Evolutionary conservation across 768 basidiomycete genomes (phyloP), one percentile per base, ranked within the genome.

Genomic region (Krasilnikovozyma curviuscula): DNA sequence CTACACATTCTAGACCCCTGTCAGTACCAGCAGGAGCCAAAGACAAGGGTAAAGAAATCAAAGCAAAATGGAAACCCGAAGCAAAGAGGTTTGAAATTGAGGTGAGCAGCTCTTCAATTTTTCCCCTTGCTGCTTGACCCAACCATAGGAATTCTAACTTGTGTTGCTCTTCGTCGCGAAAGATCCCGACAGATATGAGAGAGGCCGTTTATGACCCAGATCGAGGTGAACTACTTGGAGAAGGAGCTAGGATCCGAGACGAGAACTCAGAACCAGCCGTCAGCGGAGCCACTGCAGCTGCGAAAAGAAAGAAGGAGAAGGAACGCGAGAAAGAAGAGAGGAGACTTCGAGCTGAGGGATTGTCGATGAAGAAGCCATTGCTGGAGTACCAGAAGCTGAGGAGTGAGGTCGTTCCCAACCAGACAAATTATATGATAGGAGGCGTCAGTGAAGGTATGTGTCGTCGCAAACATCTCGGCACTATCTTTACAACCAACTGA

Each of bases 341-440:
- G 56, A 58, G 21, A 55, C 53, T 8, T 64, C 61, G 63, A 62
- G 63, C 16, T 57, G 57, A 28, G 59, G 60, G 54, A 54, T 56
- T 40, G 10, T 21, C 45, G 9, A 34, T 23, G 27, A 30, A 16
- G 18, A 37, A 35, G 33, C 23, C 32, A 21, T 37, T 23, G 13
- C 23, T 47, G 13, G 28, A 49, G 48, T 12, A 18, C 19, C 25
- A 33, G 29, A 56, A 63, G 48, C 43, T 63, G 42, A 59, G 57
- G 50, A 59, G 59, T 39, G 63, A 66, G 42, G 44, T 54, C n/a
- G 55, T 66, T 13, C 65, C 65, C 7, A 53, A 58, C 46, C 55
- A 58, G 38, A 63, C 63, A 28, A 61, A 60, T 0, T 66, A 65
- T 38, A 62, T 63, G 54, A 55, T 59, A 8, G 65, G 63, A 6